Conservation (phyloP, 1,284 basidiomycete species). For the Meripilus lineatus region DNA sequence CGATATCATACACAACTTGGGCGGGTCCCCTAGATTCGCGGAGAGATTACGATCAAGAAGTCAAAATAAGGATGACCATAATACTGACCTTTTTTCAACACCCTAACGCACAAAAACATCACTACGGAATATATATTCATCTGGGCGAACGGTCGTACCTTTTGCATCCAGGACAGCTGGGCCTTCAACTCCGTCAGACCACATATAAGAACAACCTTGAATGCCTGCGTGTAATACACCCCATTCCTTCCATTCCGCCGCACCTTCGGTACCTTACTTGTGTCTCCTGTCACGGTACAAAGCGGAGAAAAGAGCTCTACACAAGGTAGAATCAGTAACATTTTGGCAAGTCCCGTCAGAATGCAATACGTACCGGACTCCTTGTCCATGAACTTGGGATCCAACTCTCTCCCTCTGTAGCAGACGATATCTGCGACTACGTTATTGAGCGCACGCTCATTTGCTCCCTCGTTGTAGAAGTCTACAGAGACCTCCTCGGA, state of each 20-base stretch:
- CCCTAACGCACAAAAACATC: too few species aligned
- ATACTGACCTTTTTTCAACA: too few species aligned
- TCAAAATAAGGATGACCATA: too few species aligned
- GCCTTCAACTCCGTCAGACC: conserved; percentile 44
- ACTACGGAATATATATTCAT: too few species aligned
- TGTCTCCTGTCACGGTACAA: conserved; percentile 39
- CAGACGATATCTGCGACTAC: conserved; percentile 32
- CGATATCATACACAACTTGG: conserved; percentile 1
- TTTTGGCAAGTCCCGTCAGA: not conserved
- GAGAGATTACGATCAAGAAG: too few species aligned
- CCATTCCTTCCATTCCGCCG: conserved; percentile 14
- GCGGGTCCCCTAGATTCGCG: conserved; percentile 2
- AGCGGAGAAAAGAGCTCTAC: conserved; percentile 40
- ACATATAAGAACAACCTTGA: conserved; percentile 44
- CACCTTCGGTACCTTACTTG: conserved; percentile 25
- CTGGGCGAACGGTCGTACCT: too few species aligned
- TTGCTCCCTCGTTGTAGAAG: conserved; percentile 29
- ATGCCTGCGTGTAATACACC: conserved; percentile 35
- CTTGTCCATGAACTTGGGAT: conserved; percentile 41
- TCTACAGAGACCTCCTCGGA: conserved; percentile 37
- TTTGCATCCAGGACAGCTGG: conserved; percentile 45
- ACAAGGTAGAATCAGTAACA: not conserved
- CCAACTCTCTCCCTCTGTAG: conserved; percentile 34
- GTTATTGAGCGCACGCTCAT: conserved; percentile 21
- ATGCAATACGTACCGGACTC: conserved; percentile 32